Evolutionary conservation across 306 rosid genomes (phyloP).

Genomic region (Pterocarpus santalinus): DNA sequence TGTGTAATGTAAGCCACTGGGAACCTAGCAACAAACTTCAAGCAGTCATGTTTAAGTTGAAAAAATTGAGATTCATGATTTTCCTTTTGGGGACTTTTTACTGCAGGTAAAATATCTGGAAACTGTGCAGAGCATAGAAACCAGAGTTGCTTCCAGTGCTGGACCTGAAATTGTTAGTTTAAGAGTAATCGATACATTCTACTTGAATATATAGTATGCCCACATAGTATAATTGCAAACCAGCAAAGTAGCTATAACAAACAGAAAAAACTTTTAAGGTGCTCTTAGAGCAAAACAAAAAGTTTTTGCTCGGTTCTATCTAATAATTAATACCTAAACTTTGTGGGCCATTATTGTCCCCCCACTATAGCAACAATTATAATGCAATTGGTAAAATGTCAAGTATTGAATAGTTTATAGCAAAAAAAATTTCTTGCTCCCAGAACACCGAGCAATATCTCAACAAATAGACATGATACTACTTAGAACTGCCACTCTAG

Average conservation of each 20-base stretch:
- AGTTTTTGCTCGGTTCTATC: too few relatives aligned
- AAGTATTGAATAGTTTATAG: too few relatives aligned
- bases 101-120: not conserved
- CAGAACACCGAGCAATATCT: too few relatives aligned
- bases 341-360: too few relatives aligned
- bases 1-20: slow-evolving; percentile 73
- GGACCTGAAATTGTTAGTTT: not conserved
- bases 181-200: not conserved
- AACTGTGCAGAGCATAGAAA: not conserved
- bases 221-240: not conserved
- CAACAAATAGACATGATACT: not conserved
- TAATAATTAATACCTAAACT: too few relatives aligned
- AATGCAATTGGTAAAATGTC: too few relatives aligned
- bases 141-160: not conserved
- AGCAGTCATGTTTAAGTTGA: slow-evolving; percentile 1
- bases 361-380: too few relatives aligned
- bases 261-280: not conserved
- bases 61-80: not conserved
- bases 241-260: not conserved
- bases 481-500: not conserved
- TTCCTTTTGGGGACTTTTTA: not conserved
- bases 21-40: slow-evolving; percentile 51
- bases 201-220: not conserved
- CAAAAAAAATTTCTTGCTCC: too few relatives aligned
- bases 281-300: too few relatives aligned